Evolutionary conservation across 768 basidiomycete species (phyloP).

Genomic region (Mycena galericulata): DNA sequence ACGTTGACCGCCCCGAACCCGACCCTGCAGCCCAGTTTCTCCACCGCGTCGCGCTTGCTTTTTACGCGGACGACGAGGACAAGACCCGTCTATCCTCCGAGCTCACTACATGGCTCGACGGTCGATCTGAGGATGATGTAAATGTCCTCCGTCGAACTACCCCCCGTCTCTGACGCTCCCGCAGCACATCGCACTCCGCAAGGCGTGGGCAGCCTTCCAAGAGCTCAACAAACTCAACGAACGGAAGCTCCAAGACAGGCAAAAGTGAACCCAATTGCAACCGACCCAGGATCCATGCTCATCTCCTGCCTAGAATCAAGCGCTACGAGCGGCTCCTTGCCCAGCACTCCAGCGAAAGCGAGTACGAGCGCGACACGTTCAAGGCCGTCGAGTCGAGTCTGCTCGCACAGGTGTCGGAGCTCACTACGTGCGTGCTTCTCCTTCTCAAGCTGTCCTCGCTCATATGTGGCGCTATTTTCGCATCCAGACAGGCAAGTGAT

Average conservation of each 20-base stretch:
- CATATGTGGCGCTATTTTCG: slow-evolving; percentile 1
- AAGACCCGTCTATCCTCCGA: slow-evolving; percentile 55
- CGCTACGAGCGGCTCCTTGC: background rate
- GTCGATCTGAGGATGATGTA: slow-evolving; percentile 54
- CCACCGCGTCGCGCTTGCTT: slow-evolving; percentile 51
- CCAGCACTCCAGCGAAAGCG: slow-evolving; percentile 7
- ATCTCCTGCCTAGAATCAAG: slow-evolving; percentile 11
- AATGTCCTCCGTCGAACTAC: slow-evolving; percentile 17
- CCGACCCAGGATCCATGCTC: background rate
- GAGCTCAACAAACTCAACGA: slow-evolving; percentile 23
- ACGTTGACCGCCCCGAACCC: slow-evolving; percentile 64
- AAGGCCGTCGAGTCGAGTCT: slow-evolving; percentile 29
- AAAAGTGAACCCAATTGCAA: slow-evolving; percentile 3
- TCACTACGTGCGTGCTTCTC: slow-evolving; percentile 19
- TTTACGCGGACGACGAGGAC: slow-evolving; percentile 54
- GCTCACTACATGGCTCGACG: slow-evolving; percentile 63
- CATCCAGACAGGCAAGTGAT: slow-evolving; percentile 35
- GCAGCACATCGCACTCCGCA: slow-evolving; percentile 45
- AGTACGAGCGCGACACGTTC: slow-evolving; percentile 10
- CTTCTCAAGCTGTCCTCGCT: background rate
- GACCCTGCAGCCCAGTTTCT: slow-evolving; percentile 53
- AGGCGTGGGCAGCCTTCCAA: slow-evolving; percentile 38
- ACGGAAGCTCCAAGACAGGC: slow-evolving; percentile 12
- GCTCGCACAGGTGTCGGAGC: slow-evolving; percentile 10
- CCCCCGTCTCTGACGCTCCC: slow-evolving; percentile 22